Evolutionary conservation across 495 filamentous ascomycete genomes (phyloP).

Genomic region (Chlorociboria aeruginascens): DNA sequence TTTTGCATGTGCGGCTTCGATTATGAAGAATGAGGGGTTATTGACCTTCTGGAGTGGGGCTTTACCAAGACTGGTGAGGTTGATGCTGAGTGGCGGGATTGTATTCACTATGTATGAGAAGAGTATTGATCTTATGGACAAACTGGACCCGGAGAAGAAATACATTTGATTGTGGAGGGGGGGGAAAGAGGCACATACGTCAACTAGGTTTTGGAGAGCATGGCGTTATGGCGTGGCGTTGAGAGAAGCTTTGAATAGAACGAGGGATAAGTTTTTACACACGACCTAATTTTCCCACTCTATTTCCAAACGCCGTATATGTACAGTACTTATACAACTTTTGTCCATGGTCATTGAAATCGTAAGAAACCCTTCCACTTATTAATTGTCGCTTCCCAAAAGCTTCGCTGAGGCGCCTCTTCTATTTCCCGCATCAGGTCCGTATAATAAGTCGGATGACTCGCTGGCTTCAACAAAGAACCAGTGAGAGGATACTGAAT

Average conservation of each 20-base stretch:
- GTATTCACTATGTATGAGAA: conserved; percentile 99
- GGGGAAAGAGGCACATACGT: background rate
- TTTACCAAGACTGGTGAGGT: conserved; percentile 65
- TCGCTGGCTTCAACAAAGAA: conserved; percentile 52
- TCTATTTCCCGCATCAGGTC: conserved; percentile 60
- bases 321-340: background rate
- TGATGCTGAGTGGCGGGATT: conserved; percentile 88
- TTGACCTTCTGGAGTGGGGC: conserved; percentile 92
- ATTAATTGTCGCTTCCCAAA: conserved; percentile 40
- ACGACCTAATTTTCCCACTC: background rate
- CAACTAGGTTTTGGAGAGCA: conserved; percentile 2
- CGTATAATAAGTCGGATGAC: conserved; percentile 67
- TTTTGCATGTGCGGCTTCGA: conserved; percentile 68
- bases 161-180: conserved; percentile 47
- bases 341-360: conserved; percentile 28
- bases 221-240: conserved; percentile 9
- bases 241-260: background rate
- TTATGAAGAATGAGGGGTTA: conserved; percentile 82
- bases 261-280: background rate
- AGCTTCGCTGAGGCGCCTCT: conserved; percentile 54
- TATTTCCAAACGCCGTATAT: conserved; percentile 11
- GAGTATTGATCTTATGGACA: conserved; percentile 79
- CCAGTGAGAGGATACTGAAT: conserved; percentile 50
- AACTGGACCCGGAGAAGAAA: conserved; percentile 67
- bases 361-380: conserved; percentile 54